A percentile compares a stretch with the other conserved stretches of the same genome.
Conservation (phyloP, 768 basidiomycete genomes). For the Auricularia sp. region DNA sequence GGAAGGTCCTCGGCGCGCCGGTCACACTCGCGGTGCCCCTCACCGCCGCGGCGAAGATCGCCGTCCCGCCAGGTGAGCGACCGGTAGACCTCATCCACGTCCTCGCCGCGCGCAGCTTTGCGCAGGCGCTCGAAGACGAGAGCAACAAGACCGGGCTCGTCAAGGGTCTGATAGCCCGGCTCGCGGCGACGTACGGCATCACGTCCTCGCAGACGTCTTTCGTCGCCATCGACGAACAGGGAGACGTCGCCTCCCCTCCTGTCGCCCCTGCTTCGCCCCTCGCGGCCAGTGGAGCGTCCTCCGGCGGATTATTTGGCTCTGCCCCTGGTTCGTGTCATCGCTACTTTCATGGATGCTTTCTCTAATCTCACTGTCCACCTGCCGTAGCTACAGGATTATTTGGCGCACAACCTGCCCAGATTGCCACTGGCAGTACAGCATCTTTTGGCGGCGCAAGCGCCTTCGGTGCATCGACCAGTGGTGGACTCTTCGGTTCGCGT, state of each 20-base stretch:
- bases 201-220: constrained; percentile 47
- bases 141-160: background rate
- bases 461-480: too few relatives aligned
- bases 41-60: too few relatives aligned
- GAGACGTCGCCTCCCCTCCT: background rate
- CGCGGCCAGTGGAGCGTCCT: background rate
- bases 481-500: too few relatives aligned
- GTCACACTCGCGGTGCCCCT: background rate
- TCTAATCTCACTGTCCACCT: too few relatives aligned
- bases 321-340: too few relatives aligned
- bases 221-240: constrained; percentile 35
- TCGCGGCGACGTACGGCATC: constrained; percentile 44
- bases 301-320: background rate
- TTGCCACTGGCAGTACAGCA: too few relatives aligned
- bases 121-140: constrained; percentile 39
- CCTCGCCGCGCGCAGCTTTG: constrained; percentile 43
- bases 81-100: constrained; percentile 31
- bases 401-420: too few relatives aligned
- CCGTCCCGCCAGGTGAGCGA: background rate
- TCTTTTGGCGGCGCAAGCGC: too few relatives aligned
- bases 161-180: constrained; percentile 35
- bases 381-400: too few relatives aligned
- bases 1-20: background rate
- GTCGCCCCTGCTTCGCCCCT: background rate
- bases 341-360: too few relatives aligned